A percentile compares a stretch with the other conserved stretches of the same genome.
Evolutionary conservation across 495 filamentous ascomycete species (phyloP).

Genomic region (Physcia stellaris): DNA sequence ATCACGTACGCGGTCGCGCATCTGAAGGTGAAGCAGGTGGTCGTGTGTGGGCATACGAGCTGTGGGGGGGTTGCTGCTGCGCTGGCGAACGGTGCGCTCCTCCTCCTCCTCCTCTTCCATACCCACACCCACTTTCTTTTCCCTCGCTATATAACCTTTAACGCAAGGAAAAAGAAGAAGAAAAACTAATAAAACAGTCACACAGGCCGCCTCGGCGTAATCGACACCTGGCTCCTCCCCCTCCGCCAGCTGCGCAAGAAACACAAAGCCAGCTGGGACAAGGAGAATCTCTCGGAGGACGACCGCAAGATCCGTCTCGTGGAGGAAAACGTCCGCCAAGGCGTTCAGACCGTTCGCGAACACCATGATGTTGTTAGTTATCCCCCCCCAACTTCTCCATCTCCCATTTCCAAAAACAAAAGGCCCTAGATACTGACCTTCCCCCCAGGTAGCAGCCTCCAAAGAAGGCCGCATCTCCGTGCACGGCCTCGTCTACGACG

Average conservation of each 20-base stretch:
- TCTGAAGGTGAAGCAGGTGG: constrained; percentile 67
- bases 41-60: constrained; percentile 70
- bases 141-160: too few relatives aligned
- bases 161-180: too few relatives aligned
- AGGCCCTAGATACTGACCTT: constrained; percentile 39
- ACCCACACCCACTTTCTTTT: too few relatives aligned
- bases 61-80: constrained; percentile 70
- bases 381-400: too few relatives aligned
- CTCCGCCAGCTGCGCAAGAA: constrained; percentile 42
- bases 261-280: constrained; percentile 22
- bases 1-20: constrained; percentile 68
- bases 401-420: too few relatives aligned
- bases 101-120: too few relatives aligned
- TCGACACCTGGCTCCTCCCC: constrained; percentile 73
- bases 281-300: constrained; percentile 36
- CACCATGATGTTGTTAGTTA: constrained; percentile 12
- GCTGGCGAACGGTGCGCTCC: constrained; percentile 51
- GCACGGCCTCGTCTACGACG: constrained; percentile 58
- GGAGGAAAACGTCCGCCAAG: constrained; percentile 57
- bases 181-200: too few relatives aligned
- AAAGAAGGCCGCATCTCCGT: constrained; percentile 55
- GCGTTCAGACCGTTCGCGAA: constrained; percentile 47
- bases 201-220: too few relatives aligned
- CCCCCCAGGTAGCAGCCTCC: constrained; percentile 52
- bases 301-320: constrained; percentile 40